Percentiles rank a stretch among this genome's conserved stretches.
These are phyloP conservation scores for Chlorella ohadii DNA, from an alignment of 139 green algal genomes.

Conservation along the genomic window DNA sequence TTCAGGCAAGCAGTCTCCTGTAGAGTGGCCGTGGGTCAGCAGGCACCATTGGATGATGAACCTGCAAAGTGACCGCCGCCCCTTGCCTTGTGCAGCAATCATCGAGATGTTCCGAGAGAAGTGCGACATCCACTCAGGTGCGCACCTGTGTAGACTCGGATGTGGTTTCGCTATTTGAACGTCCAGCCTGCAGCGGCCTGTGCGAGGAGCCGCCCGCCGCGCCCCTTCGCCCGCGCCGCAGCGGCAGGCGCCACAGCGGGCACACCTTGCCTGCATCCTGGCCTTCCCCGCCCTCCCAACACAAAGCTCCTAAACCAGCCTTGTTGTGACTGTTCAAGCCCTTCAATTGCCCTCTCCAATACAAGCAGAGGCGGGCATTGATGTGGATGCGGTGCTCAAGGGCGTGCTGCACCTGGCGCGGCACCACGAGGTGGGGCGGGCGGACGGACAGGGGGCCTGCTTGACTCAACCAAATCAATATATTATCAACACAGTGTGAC, in stretches of 20 bases:
- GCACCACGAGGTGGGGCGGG: slow-evolving; percentile 67
- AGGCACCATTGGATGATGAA: background rate
- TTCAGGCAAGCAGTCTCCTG: background rate
- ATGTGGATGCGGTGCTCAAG: slow-evolving; percentile 88
- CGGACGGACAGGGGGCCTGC: background rate
- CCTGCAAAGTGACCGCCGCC: background rate
- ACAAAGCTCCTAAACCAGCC: no score
- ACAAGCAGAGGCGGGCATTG: slow-evolving; percentile 70
- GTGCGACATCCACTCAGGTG: slow-evolving; percentile 62
- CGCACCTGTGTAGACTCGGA: no score
- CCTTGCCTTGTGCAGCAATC: slow-evolving; percentile 54
- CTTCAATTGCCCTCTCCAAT: no score
- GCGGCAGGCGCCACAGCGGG: no score
- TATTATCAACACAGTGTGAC: no score
- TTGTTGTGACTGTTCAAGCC: no score
- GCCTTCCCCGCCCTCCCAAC: no score
- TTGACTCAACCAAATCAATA: no score
- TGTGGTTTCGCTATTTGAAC: no score
- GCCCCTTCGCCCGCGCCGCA: no score
- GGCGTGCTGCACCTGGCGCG: slow-evolving; percentile 69
- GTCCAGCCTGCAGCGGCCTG: no score
- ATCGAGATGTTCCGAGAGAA: slow-evolving; percentile 57
- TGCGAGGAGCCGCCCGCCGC: background rate
- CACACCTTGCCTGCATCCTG: no score
- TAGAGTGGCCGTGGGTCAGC: background rate